Evolutionary conservation across 352 stramenopile genomes (phyloP).

Genomic region (Bremia lactucae): DNA sequence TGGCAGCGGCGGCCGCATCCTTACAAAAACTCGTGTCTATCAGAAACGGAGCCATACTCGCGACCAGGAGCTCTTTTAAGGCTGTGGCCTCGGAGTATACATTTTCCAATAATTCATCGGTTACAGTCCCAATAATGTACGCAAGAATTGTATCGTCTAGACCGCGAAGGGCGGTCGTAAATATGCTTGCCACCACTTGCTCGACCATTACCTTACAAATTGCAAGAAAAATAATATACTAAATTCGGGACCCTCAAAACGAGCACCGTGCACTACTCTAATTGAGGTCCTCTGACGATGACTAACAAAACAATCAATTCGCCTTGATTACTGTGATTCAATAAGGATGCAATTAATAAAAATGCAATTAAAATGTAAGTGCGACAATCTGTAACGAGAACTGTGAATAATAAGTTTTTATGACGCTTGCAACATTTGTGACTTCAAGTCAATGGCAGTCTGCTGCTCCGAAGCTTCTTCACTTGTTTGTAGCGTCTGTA

Average conservation of each 20-base stretch:
- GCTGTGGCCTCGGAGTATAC: constrained; percentile 20
- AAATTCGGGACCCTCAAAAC: no score
- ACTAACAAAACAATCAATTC: no score
- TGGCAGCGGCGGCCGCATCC: constrained; percentile 30
- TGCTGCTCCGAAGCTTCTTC: constrained; percentile 59
- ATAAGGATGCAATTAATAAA: no score
- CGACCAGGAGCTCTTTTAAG: constrained; percentile 31
- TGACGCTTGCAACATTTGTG: constrained; percentile 23
- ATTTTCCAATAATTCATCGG: constrained; percentile 31
- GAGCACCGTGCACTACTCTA: no score
- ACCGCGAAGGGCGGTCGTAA: constrained; percentile 35
- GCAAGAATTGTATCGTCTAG: constrained; percentile 64
- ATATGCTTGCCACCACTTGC: constrained; percentile 31
- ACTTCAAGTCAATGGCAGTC: constrained; percentile 38
- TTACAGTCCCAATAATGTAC: constrained; percentile 55
- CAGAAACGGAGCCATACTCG: constrained; percentile 67
- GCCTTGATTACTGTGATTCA: no score
- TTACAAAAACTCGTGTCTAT: constrained; percentile 35
- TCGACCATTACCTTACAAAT: constrained; percentile 22
- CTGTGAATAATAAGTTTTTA: no score
- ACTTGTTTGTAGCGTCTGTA: constrained; percentile 34
- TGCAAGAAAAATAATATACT: no score
- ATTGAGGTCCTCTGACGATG: no score
- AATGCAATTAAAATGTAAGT: no score
- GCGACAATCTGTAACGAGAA: no score